Conservation (phyloP, 306 rosid genomes). For the Dalbergia cochinchinensis region DNA sequence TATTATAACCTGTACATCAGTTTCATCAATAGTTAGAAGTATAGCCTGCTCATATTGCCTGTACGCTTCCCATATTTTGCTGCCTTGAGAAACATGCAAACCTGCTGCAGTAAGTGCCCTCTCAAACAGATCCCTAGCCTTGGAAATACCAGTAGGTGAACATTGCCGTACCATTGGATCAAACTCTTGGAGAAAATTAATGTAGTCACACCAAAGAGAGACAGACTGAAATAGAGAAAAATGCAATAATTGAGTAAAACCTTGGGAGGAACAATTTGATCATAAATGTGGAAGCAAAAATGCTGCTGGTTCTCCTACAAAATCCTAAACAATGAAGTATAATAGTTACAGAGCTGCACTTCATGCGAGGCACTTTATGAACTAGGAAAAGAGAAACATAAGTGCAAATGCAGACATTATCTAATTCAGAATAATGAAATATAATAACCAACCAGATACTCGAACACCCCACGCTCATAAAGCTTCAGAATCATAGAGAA, state of each 20-base stretch:
- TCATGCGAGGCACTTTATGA: not conserved
- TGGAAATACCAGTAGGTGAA: conserved; percentile 70
- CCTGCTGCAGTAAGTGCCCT: conserved; percentile 88
- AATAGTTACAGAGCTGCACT: not conserved
- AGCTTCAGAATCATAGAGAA: conserved; percentile 62
- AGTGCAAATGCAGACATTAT: not conserved
- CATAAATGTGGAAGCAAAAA: conserved; percentile 10
- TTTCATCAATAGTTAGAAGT: conserved; percentile 57
- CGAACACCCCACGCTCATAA: conserved; percentile 77
- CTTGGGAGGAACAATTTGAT: conserved; percentile 6
- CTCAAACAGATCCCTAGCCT: conserved; percentile 83
- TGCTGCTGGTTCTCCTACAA: conserved; percentile 3
- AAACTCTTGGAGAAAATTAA: conserved; percentile 68
- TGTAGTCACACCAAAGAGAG: conserved; percentile 82
- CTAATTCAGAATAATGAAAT: conserved; percentile 24
- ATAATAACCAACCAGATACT: conserved; percentile 76
- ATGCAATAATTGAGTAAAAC: conserved; percentile 37
- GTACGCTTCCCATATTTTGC: conserved; percentile 84
- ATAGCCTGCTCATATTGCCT: conserved; percentile 78
- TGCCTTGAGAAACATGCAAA: conserved; percentile 83
- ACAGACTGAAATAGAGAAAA: conserved; percentile 69
- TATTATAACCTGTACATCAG: conserved; percentile 68
- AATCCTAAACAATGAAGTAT: not conserved
- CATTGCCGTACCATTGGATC: conserved; percentile 65
- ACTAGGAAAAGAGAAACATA: conserved; percentile 32